These are phyloP conservation scores for Annulohypoxylon truncatum DNA, from an alignment of 2,329 filamentous ascomycete species.

Conservation along the genomic window DNA sequence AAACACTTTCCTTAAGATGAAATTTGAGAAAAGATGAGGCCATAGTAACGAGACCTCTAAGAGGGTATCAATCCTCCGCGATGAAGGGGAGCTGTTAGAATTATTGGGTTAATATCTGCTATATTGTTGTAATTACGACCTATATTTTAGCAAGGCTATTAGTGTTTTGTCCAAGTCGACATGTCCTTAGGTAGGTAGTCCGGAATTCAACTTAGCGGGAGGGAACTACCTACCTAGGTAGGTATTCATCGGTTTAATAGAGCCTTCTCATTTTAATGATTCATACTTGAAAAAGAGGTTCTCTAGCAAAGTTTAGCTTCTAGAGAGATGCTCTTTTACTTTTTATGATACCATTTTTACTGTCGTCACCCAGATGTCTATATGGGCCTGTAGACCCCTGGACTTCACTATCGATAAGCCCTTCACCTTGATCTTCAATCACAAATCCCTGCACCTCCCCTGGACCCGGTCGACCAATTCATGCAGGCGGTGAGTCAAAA, in stretches of 20 bases:
- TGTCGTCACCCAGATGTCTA: too few relatives aligned
- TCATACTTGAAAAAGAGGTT: too few relatives aligned
- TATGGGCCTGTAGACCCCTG: neutral
- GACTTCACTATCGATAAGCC: neutral
- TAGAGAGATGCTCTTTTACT: too few relatives aligned
- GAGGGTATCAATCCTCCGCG: neutral
- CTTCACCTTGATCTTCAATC: neutral
- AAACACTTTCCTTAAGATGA: too few relatives aligned
- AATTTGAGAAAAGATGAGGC: neutral
- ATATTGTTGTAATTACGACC: neutral
- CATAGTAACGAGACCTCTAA: neutral
- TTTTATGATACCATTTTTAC: too few relatives aligned
- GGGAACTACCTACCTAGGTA: too few relatives aligned
- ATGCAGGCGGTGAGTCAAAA: conserved; percentile 20
- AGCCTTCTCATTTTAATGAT: too few relatives aligned
- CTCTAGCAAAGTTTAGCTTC: too few relatives aligned
- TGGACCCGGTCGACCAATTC: neutral
- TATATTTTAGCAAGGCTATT: neutral
- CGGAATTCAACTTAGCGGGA: too few relatives aligned
- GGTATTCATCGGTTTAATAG: too few relatives aligned
- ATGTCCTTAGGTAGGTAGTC: too few relatives aligned
- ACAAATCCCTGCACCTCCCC: neutral
- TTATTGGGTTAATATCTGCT: neutral
- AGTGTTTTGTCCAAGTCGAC: too few relatives aligned
- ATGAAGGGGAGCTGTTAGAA: neutral